Base-by-base conservation (phyloP, 2,329 filamentous ascomycete species). In the Pseudogymnoascus sp. region DNA sequence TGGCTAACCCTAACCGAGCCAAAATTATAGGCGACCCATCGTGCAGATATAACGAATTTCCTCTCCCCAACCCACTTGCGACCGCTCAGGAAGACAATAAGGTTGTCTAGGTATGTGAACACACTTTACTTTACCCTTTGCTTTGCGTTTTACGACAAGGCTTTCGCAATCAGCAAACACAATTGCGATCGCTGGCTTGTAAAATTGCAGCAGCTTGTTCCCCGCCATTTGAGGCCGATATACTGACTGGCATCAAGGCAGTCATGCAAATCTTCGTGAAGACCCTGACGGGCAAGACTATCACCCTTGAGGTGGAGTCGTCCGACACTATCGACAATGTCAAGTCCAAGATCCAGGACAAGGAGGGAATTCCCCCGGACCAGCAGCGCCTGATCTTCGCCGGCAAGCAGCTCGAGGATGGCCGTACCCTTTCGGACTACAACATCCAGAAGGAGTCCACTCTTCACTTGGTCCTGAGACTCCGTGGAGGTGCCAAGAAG, bases 401-500 rank as follows among this genome's bases (percentile, higher is more conserved):
- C 75, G 94, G 94, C 79, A 99, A 99, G 89, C 94, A 99, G 86
- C 92, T 99, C 76, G 94, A 97, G 84, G 94, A 99, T 76, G 94
- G 94, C 79, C 93, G 94, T 75, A 97, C 94, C 73, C 91, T 99
- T 70, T 94, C 89, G 76, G 94, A 99, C 84, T 99, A 99, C 90
- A 99, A 97, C 88, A 97, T 99, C 85, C 94, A 99, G 88, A 99
- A 99, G 89, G 93, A 97, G 87, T 92, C 87, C 72, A 99, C 94
- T 74, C 92, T 99, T 70, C 94, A 99, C 83, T 84, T 97, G 73
- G 94, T 99, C 74, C 88, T 99, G 73, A 91, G 94, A 77, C 92
- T 99, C 66, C 94, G 93, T 86, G 94, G 94, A 86, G 94, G 93
- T 80, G 92, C 81, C 77, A 99, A 99, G 92, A 97, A 97, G 90